A percentile compares a stretch with the other conserved stretches of the same genome.
These are phyloP conservation scores for Colletotrichum destructivum DNA, from an alignment of 2,329 filamentous ascomycete genomes.

Conservation along the genomic window DNA sequence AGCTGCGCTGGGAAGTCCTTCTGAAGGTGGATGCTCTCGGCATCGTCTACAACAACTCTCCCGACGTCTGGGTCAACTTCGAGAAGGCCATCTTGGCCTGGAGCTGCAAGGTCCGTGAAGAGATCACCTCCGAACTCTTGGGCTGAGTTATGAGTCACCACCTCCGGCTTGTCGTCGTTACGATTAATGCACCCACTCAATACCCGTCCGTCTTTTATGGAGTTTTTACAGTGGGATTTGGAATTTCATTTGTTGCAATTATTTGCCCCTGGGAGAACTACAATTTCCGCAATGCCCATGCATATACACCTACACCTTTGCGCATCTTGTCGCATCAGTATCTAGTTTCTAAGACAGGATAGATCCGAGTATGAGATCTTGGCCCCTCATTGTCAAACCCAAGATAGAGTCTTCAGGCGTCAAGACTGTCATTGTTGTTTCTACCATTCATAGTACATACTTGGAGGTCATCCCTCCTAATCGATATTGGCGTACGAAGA, in stretches of 20 bases:
- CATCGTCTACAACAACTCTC: conserved; percentile 82
- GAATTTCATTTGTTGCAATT: conserved; percentile 24
- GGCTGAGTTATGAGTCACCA: conserved; percentile 24
- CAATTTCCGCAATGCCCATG: conserved; percentile 23
- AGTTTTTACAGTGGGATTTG: conserved; percentile 22
- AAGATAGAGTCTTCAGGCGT: conserved; percentile 21
- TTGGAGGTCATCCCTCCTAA: conserved; percentile 26
- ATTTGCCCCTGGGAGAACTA: conserved; percentile 18
- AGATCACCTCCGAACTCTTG: conserved; percentile 79
- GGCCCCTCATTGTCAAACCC: conserved; percentile 9
- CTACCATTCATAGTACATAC: conserved; percentile 33
- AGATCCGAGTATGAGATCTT: conserved; percentile 20
- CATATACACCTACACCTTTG: conserved; percentile 14
- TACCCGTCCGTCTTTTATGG: conserved; percentile 40
- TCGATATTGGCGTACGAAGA: conserved; percentile 7
- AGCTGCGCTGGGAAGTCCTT: conserved; percentile 91
- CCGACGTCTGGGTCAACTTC: conserved; percentile 83
- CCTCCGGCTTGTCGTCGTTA: conserved; percentile 35
- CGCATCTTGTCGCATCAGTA: conserved; percentile 23
- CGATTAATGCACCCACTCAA: conserved; percentile 41
- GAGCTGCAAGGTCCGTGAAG: conserved; percentile 86
- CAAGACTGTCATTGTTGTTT: neutral
- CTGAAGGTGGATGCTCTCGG: conserved; percentile 89
- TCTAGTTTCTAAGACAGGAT: conserved; percentile 1
- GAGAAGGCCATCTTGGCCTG: conserved; percentile 87